Base-by-base conservation (phyloP, 1,284 basidiomycete genomes). In the Entoloma clypeatum region DNA sequence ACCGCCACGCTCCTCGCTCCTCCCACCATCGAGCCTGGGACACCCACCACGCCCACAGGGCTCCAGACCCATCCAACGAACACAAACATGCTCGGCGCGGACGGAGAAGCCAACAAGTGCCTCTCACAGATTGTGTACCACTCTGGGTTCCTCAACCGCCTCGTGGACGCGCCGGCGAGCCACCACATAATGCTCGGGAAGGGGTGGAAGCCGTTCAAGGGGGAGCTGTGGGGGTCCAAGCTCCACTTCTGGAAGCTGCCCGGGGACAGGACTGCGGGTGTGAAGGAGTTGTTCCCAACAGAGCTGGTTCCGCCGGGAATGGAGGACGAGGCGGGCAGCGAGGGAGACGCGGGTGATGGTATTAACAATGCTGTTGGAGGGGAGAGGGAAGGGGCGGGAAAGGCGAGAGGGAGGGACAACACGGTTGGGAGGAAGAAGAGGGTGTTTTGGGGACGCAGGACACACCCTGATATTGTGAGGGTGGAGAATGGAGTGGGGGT, bases 231-330 rank as follows among this genome's bases (percentile, higher is more conserved):
- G 53, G 88, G 87, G 3, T 78, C 81, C 9, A 91, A 91, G 58
- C 53, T 92, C 38, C 82, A 85, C 58, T 85, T 91, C 51, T 89
- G 86, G 58, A 91, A 92, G 55, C 78, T 85, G 0, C 85, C 88
- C 0, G 67, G 72, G 25, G 88, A 91, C 51, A 68, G 80, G 32
- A 65, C 61, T 21, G 63, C 69, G 2, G 79, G 71, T 2, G 69
- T 89, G 36, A 83, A 80, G 54, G 81, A 83, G 11, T 62, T 90
- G 18, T 90, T 92, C 55, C 81, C 84, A 5, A 72, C 72, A 0
- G 75, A 68, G 3, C 59, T 85, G 7, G 74, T 85, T 0, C 71
- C 77, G 0, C 67, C 72, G 0, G 61, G 66, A 6, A 61, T 71
- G 29, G 73, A 78, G 35, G 75, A 73, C 10, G 69, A 67, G n/a